Percentiles rank a stretch among this genome's conserved stretches.
Evolutionary conservation across 2,329 filamentous ascomycete genomes (phyloP).

Genomic region (Rhytidhysteron rufulum): DNA sequence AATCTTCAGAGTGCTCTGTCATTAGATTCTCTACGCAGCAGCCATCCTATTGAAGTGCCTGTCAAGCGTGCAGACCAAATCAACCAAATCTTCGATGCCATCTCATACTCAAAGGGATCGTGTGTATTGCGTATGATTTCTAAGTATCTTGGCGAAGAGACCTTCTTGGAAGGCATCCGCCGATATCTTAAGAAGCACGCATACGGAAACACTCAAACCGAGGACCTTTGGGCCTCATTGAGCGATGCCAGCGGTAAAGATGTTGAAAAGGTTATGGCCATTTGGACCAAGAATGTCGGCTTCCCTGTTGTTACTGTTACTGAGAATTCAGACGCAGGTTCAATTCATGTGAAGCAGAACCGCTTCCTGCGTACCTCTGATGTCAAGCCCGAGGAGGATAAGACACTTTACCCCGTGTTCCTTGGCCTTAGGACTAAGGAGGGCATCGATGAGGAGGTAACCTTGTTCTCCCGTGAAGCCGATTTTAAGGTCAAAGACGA

Average conservation of each 20-base stretch:
- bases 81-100: constrained; percentile 97
- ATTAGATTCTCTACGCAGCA: constrained; percentile 87
- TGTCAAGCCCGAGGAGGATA: constrained; percentile 87
- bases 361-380: constrained; percentile 90
- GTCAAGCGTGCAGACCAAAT: constrained; percentile 94
- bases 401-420: constrained; percentile 85
- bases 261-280: constrained; percentile 84
- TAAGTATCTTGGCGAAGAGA: constrained; percentile 87
- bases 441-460: constrained; percentile 74
- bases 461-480: constrained; percentile 68
- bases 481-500: constrained; percentile 77
- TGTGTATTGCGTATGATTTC: constrained; percentile 97
- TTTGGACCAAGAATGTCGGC: constrained; percentile 96
- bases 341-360: constrained; percentile 88
- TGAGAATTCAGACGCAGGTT: constrained; percentile 65
- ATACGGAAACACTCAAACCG: constrained; percentile 91
- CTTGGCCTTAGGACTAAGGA: constrained; percentile 78
- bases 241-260: constrained; percentile 88
- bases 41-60: constrained; percentile 93
- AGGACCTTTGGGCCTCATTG: constrained; percentile 85
- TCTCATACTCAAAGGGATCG: constrained; percentile 95
- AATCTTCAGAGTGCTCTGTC: constrained; percentile 83
- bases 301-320: constrained; percentile 88
- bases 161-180: constrained; percentile 87
- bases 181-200: constrained; percentile 92